phyloP scores from a whole-genome alignment of 2,329 filamentous ascomycete species.

The Ophiosphaerella korrae region DNA sequence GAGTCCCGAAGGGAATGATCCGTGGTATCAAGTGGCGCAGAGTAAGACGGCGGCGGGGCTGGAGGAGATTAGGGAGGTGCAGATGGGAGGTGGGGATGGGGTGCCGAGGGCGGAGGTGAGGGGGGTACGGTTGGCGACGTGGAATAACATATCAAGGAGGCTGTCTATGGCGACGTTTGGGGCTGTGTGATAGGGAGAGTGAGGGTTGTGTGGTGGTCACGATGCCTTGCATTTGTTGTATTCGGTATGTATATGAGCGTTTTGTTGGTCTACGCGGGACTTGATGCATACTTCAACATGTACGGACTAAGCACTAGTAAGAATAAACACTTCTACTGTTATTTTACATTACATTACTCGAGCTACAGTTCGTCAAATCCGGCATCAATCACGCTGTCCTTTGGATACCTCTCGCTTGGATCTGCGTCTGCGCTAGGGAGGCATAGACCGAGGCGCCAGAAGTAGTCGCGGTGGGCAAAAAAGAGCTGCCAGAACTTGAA shows the following conservation, averaged over 20 bases:
- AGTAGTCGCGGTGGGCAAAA: constrained; percentile 95
- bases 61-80: constrained; percentile 24
- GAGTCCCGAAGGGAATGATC: constrained; percentile 32
- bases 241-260: too few species aligned
- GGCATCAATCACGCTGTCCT: constrained; percentile 19
- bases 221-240: too few species aligned
- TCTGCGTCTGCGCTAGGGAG: constrained; percentile 72
- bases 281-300: too few species aligned
- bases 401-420: constrained; percentile 66
- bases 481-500: constrained; percentile 90
- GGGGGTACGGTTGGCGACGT: constrained; percentile 32
- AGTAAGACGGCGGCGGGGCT: constrained; percentile 39
- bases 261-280: too few species aligned
- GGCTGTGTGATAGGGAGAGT: not conserved
- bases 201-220: too few species aligned
- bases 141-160: constrained; percentile 42
- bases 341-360: not conserved
- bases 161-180: constrained; percentile 27
- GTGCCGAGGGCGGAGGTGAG: constrained; percentile 15
- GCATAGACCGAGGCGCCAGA: constrained; percentile 90
- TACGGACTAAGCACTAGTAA: too few species aligned
- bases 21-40: constrained; percentile 43
- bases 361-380: constrained; percentile 7
- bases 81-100: not conserved
- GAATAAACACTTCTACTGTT: too few species aligned